Conservation (phyloP, 345 rosid species). For the Abelmoschus esculentus region DNA sequence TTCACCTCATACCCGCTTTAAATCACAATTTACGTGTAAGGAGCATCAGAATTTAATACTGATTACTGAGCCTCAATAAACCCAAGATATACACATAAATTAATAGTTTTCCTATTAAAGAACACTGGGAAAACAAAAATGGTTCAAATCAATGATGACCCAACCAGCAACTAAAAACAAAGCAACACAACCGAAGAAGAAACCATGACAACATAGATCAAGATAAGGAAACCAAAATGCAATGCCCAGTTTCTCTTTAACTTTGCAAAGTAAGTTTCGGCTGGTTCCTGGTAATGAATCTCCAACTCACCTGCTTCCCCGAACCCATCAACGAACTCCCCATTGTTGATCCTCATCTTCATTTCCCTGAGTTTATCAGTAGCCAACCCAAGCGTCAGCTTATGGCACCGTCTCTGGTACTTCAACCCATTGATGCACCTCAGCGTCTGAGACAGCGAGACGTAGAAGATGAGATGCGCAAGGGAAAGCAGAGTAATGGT, state of each 20-base stretch:
- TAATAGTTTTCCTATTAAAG: not conserved
- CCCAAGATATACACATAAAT: constrained; percentile 2
- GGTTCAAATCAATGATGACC: not conserved
- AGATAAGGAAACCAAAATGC: constrained; percentile 83
- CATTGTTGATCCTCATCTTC: constrained; percentile 42
- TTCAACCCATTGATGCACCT: constrained; percentile 94
- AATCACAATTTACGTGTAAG: too few relatives aligned
- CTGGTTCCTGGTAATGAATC: constrained; percentile 94
- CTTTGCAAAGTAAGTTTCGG: constrained; percentile 85
- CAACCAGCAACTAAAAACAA: constrained; percentile 29
- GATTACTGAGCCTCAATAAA: not conserved
- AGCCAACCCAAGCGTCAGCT: constrained; percentile 87
- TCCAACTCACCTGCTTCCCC: constrained; percentile 68
- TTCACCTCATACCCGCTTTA: too few relatives aligned
- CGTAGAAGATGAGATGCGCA: constrained; percentile 86
- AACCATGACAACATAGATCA: constrained; percentile 71
- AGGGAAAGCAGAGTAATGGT: constrained; percentile 65
- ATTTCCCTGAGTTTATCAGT: constrained; percentile 83
- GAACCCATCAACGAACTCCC: constrained; percentile 32
- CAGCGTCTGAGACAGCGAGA: constrained; percentile 83
- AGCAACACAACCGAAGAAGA: constrained; percentile 75
- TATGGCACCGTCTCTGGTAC: constrained; percentile 96
- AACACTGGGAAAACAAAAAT: not conserved
- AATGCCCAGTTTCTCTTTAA: constrained; percentile 97
- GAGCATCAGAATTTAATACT: too few relatives aligned